Percentiles rank a stretch among this genome's conserved stretches.
phyloP scores from a whole-genome alignment of 768 basidiomycete genomes.

The Mycena vulgaris region DNA sequence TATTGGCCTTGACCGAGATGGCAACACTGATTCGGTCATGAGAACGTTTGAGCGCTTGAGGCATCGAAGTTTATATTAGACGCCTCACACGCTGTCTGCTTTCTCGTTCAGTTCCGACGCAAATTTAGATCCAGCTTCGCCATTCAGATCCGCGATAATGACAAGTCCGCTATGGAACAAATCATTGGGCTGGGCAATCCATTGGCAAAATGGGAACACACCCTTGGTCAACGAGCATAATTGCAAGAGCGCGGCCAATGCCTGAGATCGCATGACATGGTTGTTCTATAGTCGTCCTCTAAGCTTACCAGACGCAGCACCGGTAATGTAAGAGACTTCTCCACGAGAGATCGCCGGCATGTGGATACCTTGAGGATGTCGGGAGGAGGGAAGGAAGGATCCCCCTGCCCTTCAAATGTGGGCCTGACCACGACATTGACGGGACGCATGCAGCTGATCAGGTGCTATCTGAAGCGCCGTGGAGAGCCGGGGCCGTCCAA shows the following conservation, averaged over 20 bases:
- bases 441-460: no score
- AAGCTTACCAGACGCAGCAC: slow-evolving; percentile 34
- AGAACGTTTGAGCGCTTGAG: not conserved
- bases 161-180: slow-evolving; percentile 38
- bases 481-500: no score
- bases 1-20: slow-evolving; percentile 35
- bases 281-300: not conserved
- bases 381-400: not conserved
- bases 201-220: no score
- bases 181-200: no score
- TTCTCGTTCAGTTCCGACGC: slow-evolving; percentile 39
- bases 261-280: no score
- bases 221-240: slow-evolving; percentile 37
- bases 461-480: no score
- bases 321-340: slow-evolving; percentile 33
- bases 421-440: no score
- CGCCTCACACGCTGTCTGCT: slow-evolving; percentile 34
- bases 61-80: not conserved
- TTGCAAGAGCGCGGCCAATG: no score
- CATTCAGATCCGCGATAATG: slow-evolving; percentile 37
- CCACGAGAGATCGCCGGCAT: slow-evolving; percentile 32
- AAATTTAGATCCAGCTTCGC: slow-evolving; percentile 26
- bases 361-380: not conserved
- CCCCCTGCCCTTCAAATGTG: no score
- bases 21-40: slow-evolving; percentile 34